Evolutionary conservation across 139 green algal genomes (phyloP).

Genomic region (Chlamydomonas schloesseri): DNA sequence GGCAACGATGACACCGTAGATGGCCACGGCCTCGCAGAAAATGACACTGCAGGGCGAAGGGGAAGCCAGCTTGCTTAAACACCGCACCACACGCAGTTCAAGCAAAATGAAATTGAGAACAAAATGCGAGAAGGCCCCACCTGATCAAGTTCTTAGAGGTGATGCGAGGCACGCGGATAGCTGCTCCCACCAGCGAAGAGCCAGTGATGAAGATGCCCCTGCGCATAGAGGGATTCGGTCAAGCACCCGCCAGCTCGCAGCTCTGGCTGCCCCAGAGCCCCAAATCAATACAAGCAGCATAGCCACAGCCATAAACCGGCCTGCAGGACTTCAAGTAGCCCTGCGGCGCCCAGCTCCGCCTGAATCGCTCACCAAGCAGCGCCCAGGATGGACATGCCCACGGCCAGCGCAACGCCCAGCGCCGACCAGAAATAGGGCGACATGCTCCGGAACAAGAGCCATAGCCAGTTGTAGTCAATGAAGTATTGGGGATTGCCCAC

Average conservation of each 20-base stretch:
- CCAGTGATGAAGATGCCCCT: constrained; percentile 99
- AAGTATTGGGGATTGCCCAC: constrained; percentile 66
- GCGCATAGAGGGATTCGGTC: constrained; percentile 8
- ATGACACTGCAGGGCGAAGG: constrained; percentile 87
- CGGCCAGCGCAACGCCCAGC: constrained; percentile 87
- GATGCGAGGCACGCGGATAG: constrained; percentile 94
- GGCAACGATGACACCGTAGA: constrained; percentile 99
- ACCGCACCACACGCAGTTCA: not conserved
- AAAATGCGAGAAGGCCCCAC: too few species aligned
- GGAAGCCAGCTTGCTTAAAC: too few species aligned
- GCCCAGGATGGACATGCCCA: constrained; percentile 94
- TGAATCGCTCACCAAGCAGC: constrained; percentile 89
- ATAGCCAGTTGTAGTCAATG: constrained; percentile 87
- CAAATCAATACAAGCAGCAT: not conserved
- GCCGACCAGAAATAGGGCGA: constrained; percentile 93
- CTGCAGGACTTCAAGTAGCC: not conserved
- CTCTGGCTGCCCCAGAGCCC: not conserved
- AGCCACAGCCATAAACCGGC: not conserved
- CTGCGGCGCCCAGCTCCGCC: not conserved
- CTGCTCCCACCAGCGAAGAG: constrained; percentile 95
- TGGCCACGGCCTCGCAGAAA: constrained; percentile 99
- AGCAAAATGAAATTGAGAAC: not conserved
- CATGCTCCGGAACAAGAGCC: constrained; percentile 88
- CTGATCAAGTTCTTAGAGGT: constrained; percentile 99
- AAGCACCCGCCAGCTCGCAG: not conserved